phyloP scores from a whole-genome alignment of 2,329 filamentous ascomycete genomes.

The Beauveria rudraprayagi region DNA sequence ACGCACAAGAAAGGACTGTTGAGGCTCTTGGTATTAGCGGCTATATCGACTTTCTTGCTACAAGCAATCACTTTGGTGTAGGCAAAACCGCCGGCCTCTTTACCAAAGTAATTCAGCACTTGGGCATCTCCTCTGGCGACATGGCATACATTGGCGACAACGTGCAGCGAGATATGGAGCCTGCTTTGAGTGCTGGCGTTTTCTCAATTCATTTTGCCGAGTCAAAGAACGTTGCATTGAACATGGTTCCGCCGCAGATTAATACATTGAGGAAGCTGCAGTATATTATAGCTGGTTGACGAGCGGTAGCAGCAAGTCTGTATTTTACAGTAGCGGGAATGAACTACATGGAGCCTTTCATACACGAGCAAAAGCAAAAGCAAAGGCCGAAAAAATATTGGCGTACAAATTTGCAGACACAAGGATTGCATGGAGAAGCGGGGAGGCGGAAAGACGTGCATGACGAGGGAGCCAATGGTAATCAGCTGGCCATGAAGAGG shows the following conservation, averaged over 20 bases:
- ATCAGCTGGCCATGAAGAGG: background rate
- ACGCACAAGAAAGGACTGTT: constrained; percentile 37
- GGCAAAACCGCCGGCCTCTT: background rate
- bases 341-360: too few relatives aligned
- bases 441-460: background rate
- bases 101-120: background rate
- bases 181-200: background rate
- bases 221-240: background rate
- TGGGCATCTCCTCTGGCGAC: background rate
- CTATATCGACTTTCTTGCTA: background rate
- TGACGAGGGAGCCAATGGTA: background rate
- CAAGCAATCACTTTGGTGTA: background rate
- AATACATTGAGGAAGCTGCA: background rate
- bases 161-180: background rate
- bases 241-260: background rate
- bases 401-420: too few relatives aligned
- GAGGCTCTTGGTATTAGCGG: constrained; percentile 9
- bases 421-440: constrained; percentile 2
- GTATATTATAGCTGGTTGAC: background rate
- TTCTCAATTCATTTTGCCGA: background rate
- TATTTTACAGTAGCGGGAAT: background rate
- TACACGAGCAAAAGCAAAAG: too few relatives aligned
- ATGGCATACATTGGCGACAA: background rate
- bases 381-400: too few relatives aligned
- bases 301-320: background rate